phyloP scores from a whole-genome alignment of 1,284 basidiomycete species.

The Tetrapyrgos nigripes region DNA sequence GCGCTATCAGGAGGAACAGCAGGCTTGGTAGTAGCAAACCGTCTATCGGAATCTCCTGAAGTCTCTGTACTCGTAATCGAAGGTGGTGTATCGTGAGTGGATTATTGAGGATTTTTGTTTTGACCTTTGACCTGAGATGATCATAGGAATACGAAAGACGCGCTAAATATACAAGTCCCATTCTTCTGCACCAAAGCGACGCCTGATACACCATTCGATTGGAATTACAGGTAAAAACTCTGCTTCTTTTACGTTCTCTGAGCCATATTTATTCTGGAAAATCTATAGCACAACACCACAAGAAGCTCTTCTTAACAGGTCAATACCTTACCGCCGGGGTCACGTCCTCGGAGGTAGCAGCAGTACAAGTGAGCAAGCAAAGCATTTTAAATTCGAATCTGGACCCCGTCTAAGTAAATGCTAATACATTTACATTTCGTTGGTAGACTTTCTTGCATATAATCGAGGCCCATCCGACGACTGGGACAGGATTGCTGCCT shows the following conservation, averaged over 20 bases:
- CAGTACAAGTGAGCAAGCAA: conserved; percentile 3
- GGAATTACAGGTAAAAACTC: background rate
- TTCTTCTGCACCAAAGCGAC: background rate
- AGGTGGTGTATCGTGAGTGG: conserved; percentile 31
- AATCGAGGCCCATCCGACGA: background rate
- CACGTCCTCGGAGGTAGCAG: conserved; percentile 13
- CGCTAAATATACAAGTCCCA: background rate
- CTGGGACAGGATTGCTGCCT: background rate
- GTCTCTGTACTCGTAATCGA: conserved; percentile 34
- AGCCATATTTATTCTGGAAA: background rate
- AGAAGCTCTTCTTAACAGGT: background rate
- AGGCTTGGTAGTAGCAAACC: conserved; percentile 33
- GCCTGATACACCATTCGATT: background rate
- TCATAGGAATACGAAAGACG: conserved; percentile 25
- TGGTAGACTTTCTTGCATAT: background rate
- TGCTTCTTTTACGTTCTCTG: background rate
- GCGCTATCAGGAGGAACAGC: conserved; percentile 15
- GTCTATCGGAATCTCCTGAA: conserved; percentile 33
- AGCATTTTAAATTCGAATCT: too few species aligned
- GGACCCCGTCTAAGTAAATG: too few species aligned
- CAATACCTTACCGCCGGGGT: conserved; percentile 1
- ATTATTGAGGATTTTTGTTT: background rate
- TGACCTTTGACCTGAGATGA: background rate
- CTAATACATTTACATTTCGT: background rate
- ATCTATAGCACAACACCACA: conserved; percentile 6